phyloP scores from a whole-genome alignment of 495 filamentous ascomycete species.

The Daldinia caldariorum region DNA sequence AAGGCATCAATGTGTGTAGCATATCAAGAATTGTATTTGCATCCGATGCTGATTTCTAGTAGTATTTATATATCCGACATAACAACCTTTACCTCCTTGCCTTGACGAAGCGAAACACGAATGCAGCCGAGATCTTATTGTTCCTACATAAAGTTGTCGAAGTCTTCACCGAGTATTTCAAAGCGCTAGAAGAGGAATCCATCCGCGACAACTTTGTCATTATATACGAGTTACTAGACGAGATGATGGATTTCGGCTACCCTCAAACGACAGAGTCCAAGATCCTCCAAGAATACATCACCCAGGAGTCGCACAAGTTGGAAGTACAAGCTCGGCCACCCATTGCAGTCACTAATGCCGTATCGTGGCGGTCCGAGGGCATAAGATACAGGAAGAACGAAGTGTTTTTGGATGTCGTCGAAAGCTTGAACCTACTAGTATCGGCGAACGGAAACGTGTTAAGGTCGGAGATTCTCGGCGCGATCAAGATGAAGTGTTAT shows the following conservation, averaged over 20 bases:
- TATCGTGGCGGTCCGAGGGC: slow-evolving; percentile 97
- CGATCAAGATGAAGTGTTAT: slow-evolving; percentile 99
- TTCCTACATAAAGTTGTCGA: slow-evolving; percentile 99
- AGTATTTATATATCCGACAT: slow-evolving; percentile 99
- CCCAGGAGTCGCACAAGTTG: slow-evolving; percentile 98
- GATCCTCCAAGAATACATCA: slow-evolving; percentile 99
- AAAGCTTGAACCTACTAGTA: slow-evolving; percentile 96
- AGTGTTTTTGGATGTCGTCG: slow-evolving; percentile 97
- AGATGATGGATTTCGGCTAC: slow-evolving; percentile 99
- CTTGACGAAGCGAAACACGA: slow-evolving; percentile 97
- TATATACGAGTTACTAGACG: slow-evolving; percentile 98
- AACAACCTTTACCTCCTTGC: slow-evolving; percentile 99
- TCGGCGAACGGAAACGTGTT: slow-evolving; percentile 95
- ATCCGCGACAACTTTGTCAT: slow-evolving; percentile 99
- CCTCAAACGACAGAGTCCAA: slow-evolving; percentile 99
- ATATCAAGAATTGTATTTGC: slow-evolving; percentile 3
- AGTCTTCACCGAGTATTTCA: slow-evolving; percentile 99
- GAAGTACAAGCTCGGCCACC: slow-evolving; percentile 99
- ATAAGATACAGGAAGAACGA: slow-evolving; percentile 99
- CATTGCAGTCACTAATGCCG: slow-evolving; percentile 98
- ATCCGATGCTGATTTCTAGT: slow-evolving; percentile 3
- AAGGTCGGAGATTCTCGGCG: slow-evolving; percentile 95
- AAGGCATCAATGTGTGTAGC: slow-evolving; percentile 90
- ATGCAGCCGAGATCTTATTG: slow-evolving; percentile 97
- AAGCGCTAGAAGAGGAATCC: slow-evolving; percentile 98